Evolutionary conservation across 495 filamentous ascomycete genomes (phyloP).

Genomic region (Schizothecium vesticola): DNA sequence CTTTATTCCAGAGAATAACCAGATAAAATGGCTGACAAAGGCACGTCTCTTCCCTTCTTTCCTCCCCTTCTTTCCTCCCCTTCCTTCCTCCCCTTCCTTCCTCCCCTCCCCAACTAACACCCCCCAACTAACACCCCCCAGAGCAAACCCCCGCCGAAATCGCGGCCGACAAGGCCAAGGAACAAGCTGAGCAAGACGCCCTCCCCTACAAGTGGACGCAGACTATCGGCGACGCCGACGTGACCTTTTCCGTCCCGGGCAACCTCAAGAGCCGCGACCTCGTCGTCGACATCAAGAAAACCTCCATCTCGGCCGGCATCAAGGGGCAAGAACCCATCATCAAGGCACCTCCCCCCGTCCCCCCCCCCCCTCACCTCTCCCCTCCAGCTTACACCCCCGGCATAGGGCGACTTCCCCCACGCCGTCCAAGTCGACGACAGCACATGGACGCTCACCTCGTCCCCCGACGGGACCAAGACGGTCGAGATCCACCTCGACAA

Average conservation of each 20-base stretch:
- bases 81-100: no score
- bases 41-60: background rate
- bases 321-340: constrained; percentile 87
- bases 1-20: background rate
- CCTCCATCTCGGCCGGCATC: constrained; percentile 69
- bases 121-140: constrained; percentile 3
- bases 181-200: constrained; percentile 80
- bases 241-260: constrained; percentile 65
- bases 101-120: constrained; percentile 17
- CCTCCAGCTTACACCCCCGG: constrained; percentile 1
- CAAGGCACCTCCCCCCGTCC: constrained; percentile 51
- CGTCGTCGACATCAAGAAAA: constrained; percentile 75
- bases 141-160: constrained; percentile 57
- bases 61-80: background rate
- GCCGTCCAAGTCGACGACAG: constrained; percentile 75
- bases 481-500: constrained; percentile 93
- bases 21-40: constrained; percentile 27
- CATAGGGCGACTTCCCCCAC: constrained; percentile 78
- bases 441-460: constrained; percentile 85
- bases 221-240: constrained; percentile 85
- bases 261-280: constrained; percentile 83
- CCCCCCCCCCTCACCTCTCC: background rate
- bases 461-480: constrained; percentile 56
- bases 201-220: constrained; percentile 98
- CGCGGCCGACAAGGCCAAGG: constrained; percentile 66